These are phyloP conservation scores for Solanum chiquidenum DNA, from an alignment of 257 asterid genomes.

Conservation along the genomic window DNA sequence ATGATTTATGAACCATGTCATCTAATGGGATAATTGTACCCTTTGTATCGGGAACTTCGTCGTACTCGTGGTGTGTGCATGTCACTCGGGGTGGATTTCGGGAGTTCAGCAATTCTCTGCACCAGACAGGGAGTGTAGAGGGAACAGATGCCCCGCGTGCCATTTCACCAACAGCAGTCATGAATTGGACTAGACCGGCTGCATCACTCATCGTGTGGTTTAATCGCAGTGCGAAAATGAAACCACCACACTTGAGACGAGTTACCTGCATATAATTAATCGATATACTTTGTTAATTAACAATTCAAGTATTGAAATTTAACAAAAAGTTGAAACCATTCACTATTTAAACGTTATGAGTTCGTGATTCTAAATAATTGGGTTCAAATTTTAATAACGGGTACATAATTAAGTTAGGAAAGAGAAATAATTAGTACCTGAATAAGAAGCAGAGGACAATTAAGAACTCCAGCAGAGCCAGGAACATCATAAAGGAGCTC, in stretches of 20 bases:
- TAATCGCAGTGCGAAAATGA: slow-evolving; percentile 45
- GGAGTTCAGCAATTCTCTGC: slow-evolving; percentile 37
- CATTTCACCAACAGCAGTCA: slow-evolving; percentile 45
- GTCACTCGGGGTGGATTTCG: slow-evolving; percentile 33
- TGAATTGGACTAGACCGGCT: slow-evolving; percentile 48
- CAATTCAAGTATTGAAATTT: no score
- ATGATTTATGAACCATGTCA: slow-evolving; percentile 30
- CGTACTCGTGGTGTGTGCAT: slow-evolving; percentile 40
- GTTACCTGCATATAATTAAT: slow-evolving; percentile 54
- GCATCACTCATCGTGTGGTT: slow-evolving; percentile 65
- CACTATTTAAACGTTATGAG: no score
- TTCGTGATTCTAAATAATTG: not conserved
- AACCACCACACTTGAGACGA: slow-evolving; percentile 57
- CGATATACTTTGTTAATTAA: no score
- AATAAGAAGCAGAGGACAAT: slow-evolving; percentile 43
- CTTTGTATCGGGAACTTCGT: slow-evolving; percentile 29
- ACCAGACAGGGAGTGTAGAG: slow-evolving; percentile 45
- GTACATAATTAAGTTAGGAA: no score
- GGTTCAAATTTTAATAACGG: not conserved
- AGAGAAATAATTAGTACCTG: slow-evolving; percentile 32
- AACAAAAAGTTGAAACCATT: no score
- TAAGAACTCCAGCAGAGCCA: slow-evolving; percentile 28
- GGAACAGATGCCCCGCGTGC: slow-evolving; percentile 42
- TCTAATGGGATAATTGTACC: slow-evolving; percentile 33
- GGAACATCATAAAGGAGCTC: slow-evolving; percentile 57